Conservation (phyloP, 768 basidiomycete genomes). For the Boletus rufocinnamomeus region DNA sequence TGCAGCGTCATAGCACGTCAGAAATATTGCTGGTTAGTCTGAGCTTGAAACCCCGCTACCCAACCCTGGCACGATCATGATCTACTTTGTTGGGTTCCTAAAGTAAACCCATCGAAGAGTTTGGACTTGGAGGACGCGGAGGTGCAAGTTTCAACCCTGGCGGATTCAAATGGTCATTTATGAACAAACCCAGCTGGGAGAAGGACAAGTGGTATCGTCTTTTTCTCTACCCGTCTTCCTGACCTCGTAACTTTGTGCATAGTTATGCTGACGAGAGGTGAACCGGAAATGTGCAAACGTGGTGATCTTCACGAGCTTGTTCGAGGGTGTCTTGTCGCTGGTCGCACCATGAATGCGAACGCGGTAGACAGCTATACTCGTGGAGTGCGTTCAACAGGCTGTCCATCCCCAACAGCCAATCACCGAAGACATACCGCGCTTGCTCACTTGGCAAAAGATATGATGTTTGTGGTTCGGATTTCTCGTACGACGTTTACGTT, state of each 20-base stretch:
- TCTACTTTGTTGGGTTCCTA: too few relatives aligned
- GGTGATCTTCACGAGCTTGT: slow-evolving; percentile 99
- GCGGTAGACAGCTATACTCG: too few relatives aligned
- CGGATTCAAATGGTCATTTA: slow-evolving; percentile 65
- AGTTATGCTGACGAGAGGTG: slow-evolving; percentile 97
- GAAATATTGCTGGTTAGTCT: too few relatives aligned
- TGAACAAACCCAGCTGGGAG: slow-evolving; percentile 97
- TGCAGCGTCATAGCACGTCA: too few relatives aligned
- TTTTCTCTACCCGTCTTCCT: too few relatives aligned
- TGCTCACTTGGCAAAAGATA: slow-evolving; percentile 81
- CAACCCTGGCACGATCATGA: too few relatives aligned
- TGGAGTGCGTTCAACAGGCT: too few relatives aligned
- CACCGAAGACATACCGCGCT: slow-evolving; percentile 83
- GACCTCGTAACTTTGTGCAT: slow-evolving; percentile 32
- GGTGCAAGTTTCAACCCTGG: slow-evolving; percentile 76
- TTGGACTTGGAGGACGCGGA: slow-evolving; percentile 88
- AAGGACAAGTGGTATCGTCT: slow-evolving; percentile 56
- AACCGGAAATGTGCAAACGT: slow-evolving; percentile 99
- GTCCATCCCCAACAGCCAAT: slow-evolving; percentile 39
- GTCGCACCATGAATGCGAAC: slow-evolving; percentile 94
- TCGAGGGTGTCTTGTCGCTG: slow-evolving; percentile 95
- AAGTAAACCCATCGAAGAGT: too few relatives aligned
- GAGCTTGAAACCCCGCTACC: too few relatives aligned
- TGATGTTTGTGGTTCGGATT: slow-evolving; percentile 81
- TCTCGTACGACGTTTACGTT: slow-evolving; percentile 91